A percentile compares a stretch with the other conserved stretches of the same genome.
Conservation (phyloP, 257 asterid species). For the Solanum gandarillasii region DNA sequence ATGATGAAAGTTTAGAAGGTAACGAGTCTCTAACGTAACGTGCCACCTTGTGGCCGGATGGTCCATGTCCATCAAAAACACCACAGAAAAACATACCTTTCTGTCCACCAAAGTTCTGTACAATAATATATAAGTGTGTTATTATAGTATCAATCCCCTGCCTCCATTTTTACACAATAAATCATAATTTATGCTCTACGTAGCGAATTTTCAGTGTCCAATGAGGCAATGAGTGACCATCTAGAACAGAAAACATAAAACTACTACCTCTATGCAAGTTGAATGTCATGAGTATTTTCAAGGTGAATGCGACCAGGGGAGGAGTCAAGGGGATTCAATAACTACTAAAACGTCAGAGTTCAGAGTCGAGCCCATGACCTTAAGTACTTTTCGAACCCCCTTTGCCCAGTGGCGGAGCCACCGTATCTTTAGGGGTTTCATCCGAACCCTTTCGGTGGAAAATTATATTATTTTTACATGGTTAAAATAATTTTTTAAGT, state of each 20-base stretch:
- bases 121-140: neutral
- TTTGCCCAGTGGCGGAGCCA: neutral
- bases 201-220: neutral
- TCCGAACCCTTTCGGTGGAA: too few relatives aligned
- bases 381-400: neutral
- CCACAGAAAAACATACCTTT: conserved; percentile 60
- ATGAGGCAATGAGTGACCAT: neutral
- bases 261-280: neutral
- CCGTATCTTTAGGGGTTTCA: too few relatives aligned
- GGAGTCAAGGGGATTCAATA: neutral
- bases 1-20: conserved; percentile 59
- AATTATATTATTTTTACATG: too few relatives aligned
- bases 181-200: neutral
- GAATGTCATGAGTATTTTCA: neutral
- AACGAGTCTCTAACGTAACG: conserved; percentile 49
- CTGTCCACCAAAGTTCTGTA: conserved; percentile 62
- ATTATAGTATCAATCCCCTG: neutral
- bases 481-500: too few relatives aligned
- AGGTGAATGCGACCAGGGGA: neutral
- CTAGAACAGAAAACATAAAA: neutral
- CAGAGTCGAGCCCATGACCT: neutral
- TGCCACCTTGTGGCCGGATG: conserved; percentile 80
- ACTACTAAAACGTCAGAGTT: neutral
- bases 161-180: neutral
- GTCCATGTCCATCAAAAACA: conserved; percentile 93